phyloP scores from a whole-genome alignment of 2,329 filamentous ascomycete genomes.

The Talaromyces sp. region DNA sequence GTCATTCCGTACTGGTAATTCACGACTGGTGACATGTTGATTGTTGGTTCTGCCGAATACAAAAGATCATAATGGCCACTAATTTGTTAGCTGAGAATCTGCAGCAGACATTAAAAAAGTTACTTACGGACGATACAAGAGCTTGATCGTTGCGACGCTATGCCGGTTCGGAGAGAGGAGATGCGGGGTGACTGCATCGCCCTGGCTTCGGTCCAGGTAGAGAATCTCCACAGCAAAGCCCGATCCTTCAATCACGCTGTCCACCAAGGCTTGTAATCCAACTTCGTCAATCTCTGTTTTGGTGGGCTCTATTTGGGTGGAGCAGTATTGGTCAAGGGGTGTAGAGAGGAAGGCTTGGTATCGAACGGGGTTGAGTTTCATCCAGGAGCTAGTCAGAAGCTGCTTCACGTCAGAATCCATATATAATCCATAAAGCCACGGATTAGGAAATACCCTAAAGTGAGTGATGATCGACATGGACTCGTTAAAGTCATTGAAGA shows the following conservation, averaged over 20 bases:
- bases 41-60: constrained; percentile 57
- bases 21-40: constrained; percentile 35
- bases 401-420: constrained; percentile 38
- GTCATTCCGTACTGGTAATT: constrained; percentile 38
- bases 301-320: constrained; percentile 64
- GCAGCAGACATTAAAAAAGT: background rate
- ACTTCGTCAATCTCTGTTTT: constrained; percentile 85
- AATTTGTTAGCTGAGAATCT: constrained; percentile 16
- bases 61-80: constrained; percentile 91
- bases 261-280: constrained; percentile 70
- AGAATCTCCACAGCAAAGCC: constrained; percentile 79
- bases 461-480: constrained; percentile 82
- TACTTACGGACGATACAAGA: constrained; percentile 62
- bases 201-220: constrained; percentile 82
- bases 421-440: no score
- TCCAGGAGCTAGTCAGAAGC: constrained; percentile 76
- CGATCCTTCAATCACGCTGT: constrained; percentile 72
- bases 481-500: constrained; percentile 66
- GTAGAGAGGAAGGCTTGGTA: constrained; percentile 69
- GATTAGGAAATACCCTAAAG: constrained; percentile 51
- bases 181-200: constrained; percentile 61
- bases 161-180: constrained; percentile 29
- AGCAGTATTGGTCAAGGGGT: constrained; percentile 63
- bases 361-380: constrained; percentile 65
- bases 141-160: constrained; percentile 58